Conservation (phyloP, 1,284 basidiomycete species). For the Tylopilus sp. region DNA sequence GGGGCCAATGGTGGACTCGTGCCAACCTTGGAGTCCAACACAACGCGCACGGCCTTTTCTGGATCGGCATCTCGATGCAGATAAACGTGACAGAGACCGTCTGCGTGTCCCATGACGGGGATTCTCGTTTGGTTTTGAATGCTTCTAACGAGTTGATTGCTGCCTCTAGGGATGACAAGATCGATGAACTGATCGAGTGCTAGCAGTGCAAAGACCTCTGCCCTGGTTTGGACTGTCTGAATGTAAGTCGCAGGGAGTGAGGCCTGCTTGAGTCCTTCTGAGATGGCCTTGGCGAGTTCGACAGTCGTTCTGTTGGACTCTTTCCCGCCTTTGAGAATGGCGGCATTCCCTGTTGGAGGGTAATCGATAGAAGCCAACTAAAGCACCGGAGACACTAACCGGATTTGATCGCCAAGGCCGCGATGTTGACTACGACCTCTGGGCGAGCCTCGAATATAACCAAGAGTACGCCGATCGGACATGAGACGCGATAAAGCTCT, state of each 20-base stretch:
- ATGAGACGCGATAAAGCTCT: slow-evolving; percentile 91
- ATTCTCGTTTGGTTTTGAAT: slow-evolving; percentile 92
- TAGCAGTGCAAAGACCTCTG: slow-evolving; percentile 85
- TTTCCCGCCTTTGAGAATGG: slow-evolving; percentile 96
- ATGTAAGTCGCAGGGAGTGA: slow-evolving; percentile 78
- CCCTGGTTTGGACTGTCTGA: slow-evolving; percentile 90
- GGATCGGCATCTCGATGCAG: slow-evolving; percentile 80
- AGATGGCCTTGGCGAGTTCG: slow-evolving; percentile 77
- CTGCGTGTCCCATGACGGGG: slow-evolving; percentile 98
- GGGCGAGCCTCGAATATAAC: slow-evolving; percentile 98
- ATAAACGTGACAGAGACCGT: slow-evolving; percentile 89
- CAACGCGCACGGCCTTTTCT: slow-evolving; percentile 77
- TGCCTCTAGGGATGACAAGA: slow-evolving; percentile 94
- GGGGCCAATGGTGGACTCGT: neutral
- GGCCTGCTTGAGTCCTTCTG: slow-evolving; percentile 70
- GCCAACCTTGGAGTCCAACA: slow-evolving; percentile 88
- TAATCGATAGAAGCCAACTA: slow-evolving; percentile 3
- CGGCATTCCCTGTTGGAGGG: slow-evolving; percentile 71
- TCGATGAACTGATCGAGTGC: slow-evolving; percentile 91
- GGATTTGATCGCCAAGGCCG: slow-evolving; percentile 93
- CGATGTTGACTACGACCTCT: slow-evolving; percentile 98
- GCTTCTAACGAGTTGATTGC: slow-evolving; percentile 83
- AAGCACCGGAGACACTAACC: slow-evolving; percentile 47
- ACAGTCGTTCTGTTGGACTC: slow-evolving; percentile 80
- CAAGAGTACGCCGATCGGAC: slow-evolving; percentile 94